phyloP scores from a whole-genome alignment of 768 basidiomycete genomes.

The Mycena alexandri region DNA sequence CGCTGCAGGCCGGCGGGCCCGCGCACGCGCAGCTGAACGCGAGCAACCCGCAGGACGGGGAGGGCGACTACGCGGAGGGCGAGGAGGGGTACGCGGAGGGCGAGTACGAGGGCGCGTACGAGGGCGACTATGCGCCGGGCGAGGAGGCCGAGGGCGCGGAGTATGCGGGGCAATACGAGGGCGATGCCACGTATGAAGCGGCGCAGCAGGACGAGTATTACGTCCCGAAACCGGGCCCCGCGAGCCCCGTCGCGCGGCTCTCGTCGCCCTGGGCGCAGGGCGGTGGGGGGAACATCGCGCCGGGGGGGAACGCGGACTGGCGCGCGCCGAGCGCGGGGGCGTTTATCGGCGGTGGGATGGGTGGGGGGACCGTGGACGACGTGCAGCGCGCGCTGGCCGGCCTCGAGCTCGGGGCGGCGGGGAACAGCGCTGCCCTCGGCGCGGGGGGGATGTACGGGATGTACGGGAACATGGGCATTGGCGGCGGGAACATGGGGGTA shows the following conservation, averaged over 20 bases:
- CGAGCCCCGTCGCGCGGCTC: conserved; percentile 70
- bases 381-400: conserved; percentile 79
- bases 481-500: background rate
- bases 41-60: no score
- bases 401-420: conserved; percentile 67
- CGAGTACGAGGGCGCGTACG: no score
- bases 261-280: conserved; percentile 73
- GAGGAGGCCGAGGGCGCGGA: conserved; percentile 44
- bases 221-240: conserved; percentile 56
- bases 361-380: conserved; percentile 66
- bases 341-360: conserved; percentile 44
- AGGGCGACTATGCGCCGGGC: no score
- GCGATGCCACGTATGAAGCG: conserved; percentile 69
- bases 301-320: conserved; percentile 36
- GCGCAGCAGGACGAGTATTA: conserved; percentile 64
- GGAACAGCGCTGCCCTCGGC: no score
- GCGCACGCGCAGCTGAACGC: conserved; percentile 43
- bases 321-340: conserved; percentile 42
- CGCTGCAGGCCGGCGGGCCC: conserved; percentile 70
- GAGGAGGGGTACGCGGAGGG: conserved; percentile 63
- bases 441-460: no score
- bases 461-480: no score
- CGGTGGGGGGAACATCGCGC: conserved; percentile 21
- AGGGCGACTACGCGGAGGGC: conserved; percentile 51
- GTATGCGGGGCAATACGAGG: conserved; percentile 30